A percentile compares a stretch with the other conserved stretches of the same genome.
Evolutionary conservation across 169 alveolate species (phyloP).

Genomic region (Eimeria acervulina): DNA sequence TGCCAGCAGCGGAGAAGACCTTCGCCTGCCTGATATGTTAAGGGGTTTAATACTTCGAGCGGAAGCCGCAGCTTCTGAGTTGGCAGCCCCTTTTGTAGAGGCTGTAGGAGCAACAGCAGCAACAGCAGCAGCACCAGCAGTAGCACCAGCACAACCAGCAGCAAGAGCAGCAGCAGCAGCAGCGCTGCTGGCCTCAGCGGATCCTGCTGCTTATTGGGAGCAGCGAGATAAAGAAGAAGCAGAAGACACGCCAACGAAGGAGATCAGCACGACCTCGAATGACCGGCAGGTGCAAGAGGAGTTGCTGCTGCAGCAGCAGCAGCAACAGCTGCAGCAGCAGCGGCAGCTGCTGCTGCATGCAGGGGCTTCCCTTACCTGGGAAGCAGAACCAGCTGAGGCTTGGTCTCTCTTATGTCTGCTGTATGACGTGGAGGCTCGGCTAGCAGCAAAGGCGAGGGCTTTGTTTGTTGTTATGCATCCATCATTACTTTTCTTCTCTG

Average conservation of each 20-base stretch:
- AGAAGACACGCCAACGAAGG: not conserved
- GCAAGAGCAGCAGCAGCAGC: conserved; percentile 13
- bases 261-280: not conserved
- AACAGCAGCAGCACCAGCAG: not conserved
- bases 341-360: not conserved
- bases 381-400: conserved; percentile 66
- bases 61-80: conserved; percentile 8
- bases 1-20: not conserved
- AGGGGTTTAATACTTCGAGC: conserved; percentile 5
- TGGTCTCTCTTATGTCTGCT: conserved; percentile 6
- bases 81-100: conserved; percentile 46
- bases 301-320: conserved; percentile 2
- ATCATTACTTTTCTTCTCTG: too few species aligned
- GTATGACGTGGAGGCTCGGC: conserved; percentile 31
- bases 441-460: not conserved
- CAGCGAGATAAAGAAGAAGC: not conserved
- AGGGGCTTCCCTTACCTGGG: conserved; percentile 38
- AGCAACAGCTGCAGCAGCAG: not conserved
- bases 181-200: conserved; percentile 38
- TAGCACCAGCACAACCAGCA: not conserved
- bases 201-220: conserved; percentile 49
- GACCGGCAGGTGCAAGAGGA: not conserved
- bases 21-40: conserved; percentile 9
- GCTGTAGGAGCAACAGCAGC: conserved; percentile 5
- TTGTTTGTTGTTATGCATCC: too few species aligned